phyloP scores from a whole-genome alignment of 306 rosid species.

The Cercis canadensis region DNA sequence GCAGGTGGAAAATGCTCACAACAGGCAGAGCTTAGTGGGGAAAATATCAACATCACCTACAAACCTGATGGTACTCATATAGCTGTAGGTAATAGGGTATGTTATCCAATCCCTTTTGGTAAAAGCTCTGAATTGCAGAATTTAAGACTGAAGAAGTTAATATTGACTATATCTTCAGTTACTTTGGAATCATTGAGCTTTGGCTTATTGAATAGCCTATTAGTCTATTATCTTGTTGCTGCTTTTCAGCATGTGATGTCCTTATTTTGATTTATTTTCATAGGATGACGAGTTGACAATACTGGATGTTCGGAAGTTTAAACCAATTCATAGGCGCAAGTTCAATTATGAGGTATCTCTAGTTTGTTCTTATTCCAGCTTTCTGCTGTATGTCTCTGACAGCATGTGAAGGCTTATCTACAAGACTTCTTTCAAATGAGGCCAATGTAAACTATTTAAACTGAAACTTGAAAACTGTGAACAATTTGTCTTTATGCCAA shows the following conservation, averaged over 20 bases:
- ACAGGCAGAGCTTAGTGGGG: constrained; percentile 92
- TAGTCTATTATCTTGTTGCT: constrained; percentile 17
- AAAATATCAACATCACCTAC: constrained; percentile 93
- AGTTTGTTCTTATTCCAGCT: constrained; percentile 21
- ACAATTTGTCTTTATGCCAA: constrained; percentile 3
- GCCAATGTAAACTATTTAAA: constrained; percentile 10
- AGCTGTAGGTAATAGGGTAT: constrained; percentile 94
- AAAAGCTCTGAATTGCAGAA: constrained; percentile 33
- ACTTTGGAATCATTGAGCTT: constrained; percentile 19
- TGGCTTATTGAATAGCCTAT: constrained; percentile 22
- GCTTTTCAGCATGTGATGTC: constrained; percentile 18
- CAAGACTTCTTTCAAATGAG: not conserved
- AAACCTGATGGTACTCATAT: constrained; percentile 95
- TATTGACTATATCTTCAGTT: constrained; percentile 3
- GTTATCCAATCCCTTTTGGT: constrained; percentile 41
- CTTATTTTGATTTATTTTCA: constrained; percentile 12
- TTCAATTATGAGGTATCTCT: constrained; percentile 85
- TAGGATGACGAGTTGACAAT: constrained; percentile 96
- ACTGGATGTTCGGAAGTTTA: constrained; percentile 93
- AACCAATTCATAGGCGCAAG: constrained; percentile 91
- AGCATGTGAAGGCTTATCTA: constrained; percentile 6
- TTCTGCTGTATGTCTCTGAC: constrained; percentile 12
- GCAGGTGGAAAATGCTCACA: constrained; percentile 93
- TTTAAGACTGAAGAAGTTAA: constrained; percentile 19
- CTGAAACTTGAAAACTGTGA: constrained; percentile 19